Evolutionary conservation across 2,329 filamentous ascomycete species (phyloP).

Genomic region (Aspergillus tubingensis): DNA sequence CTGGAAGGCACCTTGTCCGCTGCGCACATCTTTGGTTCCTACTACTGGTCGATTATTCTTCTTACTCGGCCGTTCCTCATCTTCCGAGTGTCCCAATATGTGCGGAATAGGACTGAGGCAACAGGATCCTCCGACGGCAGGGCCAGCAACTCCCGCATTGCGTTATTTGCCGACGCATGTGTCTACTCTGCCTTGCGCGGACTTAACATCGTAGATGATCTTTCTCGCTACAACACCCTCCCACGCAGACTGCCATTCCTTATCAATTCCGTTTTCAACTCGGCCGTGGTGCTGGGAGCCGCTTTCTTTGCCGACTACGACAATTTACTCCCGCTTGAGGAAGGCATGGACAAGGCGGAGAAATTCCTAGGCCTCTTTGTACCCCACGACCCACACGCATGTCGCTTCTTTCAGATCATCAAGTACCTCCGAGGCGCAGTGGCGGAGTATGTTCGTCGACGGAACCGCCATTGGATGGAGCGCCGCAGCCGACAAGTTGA

Average conservation of each 20-base stretch:
- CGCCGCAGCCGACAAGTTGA: slow-evolving; percentile 42
- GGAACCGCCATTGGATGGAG: slow-evolving; percentile 44
- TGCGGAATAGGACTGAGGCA: slow-evolving; percentile 31
- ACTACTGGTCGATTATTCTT: slow-evolving; percentile 58
- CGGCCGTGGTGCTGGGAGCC: slow-evolving; percentile 48
- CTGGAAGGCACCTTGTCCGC: slow-evolving; percentile 46
- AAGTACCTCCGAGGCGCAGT: slow-evolving; percentile 44
- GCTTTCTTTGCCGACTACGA: slow-evolving; percentile 51
- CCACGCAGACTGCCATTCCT: slow-evolving; percentile 49
- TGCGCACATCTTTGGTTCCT: slow-evolving; percentile 54
- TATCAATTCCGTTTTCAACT: slow-evolving; percentile 51
- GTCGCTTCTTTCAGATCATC: slow-evolving; percentile 40
- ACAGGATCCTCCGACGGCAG: slow-evolving; percentile 22
- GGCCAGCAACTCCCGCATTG: slow-evolving; percentile 32
- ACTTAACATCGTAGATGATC: slow-evolving; percentile 43
- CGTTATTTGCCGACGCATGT: slow-evolving; percentile 42
- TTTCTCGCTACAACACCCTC: slow-evolving; percentile 36
- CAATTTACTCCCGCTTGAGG: slow-evolving; percentile 36
- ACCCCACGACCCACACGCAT: slow-evolving; percentile 40
- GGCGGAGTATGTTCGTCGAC: slow-evolving; percentile 38
- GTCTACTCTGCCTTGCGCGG: slow-evolving; percentile 48
- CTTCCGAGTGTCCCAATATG: slow-evolving; percentile 50
- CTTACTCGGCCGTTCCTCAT: slow-evolving; percentile 56
- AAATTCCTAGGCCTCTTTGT: slow-evolving; percentile 36
- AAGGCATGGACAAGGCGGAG: slow-evolving; percentile 38